Evolutionary conservation across 1,139 yeast genomes (phyloP), one percentile per base, ranked within the genome.

Genomic region (Protomyces gravidus): DNA sequence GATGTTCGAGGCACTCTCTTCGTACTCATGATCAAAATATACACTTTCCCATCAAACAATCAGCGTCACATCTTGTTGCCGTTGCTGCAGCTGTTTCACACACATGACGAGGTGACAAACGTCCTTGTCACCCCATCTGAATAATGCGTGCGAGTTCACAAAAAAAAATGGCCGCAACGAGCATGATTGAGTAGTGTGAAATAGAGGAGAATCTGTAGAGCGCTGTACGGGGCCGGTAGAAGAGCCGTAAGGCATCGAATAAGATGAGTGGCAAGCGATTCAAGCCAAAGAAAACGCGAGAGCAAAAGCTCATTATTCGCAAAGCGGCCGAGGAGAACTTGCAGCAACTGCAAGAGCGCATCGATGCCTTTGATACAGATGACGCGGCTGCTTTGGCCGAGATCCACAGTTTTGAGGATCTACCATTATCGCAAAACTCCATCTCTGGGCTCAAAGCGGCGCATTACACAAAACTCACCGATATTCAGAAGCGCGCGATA

Each of bases 401-500:
- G 9, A 45, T 53, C 21, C 6, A 49, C 7, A 21, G 45, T 15
- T 59, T 59, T 21, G 50, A 36, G 9, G 62, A 59, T 27, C 32
- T 59, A 15, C 62, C 62, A 2, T 46, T 59, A 6, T 48, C 62
- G 11, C 52, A 45, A 21, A 55, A 50, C 19, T 48, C 62, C 2
- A 45, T 51, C 15, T 40, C 47, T 65, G 98, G 98, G 1, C 74
- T 92, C 46, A 82, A 80, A 62, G 87, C 84, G 59, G 78, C 76
- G 9, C 78, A 76, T 63, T 92, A 85, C 71, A 77, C 86, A 2
- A 79, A 83, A 23, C 72, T 89, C 74, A 92, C 98, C 0, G 96
- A 87, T 61, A 88, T 92, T 61, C 99, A 92, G 69, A 81, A 79
- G 65, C 83, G 82, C 58, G 79, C 96, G 3, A 87, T 92, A 36